These are phyloP conservation scores for Cladorrhinum sp. DNA, from an alignment of 2,329 filamentous ascomycete genomes.

Conservation along the genomic window DNA sequence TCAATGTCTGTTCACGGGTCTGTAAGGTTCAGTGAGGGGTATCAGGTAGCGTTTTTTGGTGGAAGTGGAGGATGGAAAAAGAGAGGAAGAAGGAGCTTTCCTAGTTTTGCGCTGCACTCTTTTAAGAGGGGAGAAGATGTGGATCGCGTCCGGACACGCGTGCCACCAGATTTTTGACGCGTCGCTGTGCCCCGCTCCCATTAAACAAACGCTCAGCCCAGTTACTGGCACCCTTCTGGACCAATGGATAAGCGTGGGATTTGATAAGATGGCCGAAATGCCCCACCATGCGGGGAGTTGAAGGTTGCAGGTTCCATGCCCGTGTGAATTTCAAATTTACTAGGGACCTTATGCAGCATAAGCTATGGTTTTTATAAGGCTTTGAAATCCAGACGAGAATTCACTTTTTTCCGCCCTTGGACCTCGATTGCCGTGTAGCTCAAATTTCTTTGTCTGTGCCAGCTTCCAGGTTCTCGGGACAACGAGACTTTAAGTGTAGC, in stretches of 20 bases:
- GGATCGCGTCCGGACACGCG: conserved; percentile 27
- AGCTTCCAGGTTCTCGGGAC: background rate
- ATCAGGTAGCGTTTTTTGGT: background rate
- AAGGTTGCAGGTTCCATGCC: background rate
- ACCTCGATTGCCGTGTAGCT: background rate
- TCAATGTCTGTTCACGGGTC: background rate
- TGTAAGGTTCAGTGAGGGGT: background rate
- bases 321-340: background rate
- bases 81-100: conserved; percentile 13
- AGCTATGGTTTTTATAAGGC: background rate
- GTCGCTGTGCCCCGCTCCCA: conserved; percentile 22
- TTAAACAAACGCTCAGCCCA: conserved; percentile 26
- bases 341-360: background rate
- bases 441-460: background rate
- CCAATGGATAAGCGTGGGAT: background rate
- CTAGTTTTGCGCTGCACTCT: conserved; percentile 18
- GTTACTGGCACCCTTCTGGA: background rate
- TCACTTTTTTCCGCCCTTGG: background rate
- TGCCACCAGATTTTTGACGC: conserved; percentile 21
- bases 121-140: conserved; percentile 21
- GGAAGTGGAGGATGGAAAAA: conserved; percentile 21
- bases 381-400: background rate
- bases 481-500: no score
- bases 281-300: background rate
- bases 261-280: background rate